Evolutionary conservation across 805 yeast species (phyloP), one percentile per base, ranked within the genome.

Genomic region (Diddensiella santjacobensis): DNA sequence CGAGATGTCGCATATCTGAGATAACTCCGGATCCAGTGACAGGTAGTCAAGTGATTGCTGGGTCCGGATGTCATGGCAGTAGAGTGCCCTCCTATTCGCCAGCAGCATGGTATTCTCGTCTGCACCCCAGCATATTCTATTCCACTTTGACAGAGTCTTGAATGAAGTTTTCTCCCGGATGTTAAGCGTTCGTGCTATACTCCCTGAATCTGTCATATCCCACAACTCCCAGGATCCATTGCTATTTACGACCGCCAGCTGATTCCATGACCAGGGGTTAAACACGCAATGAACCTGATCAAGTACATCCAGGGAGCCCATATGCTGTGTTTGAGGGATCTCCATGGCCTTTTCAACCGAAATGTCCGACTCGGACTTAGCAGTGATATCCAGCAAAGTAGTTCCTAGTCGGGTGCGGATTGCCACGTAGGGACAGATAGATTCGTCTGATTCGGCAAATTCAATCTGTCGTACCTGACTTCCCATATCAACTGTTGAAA

Each of bases 151-250:
- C 13, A 22, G 11, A 20, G 37, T 30, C 38, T 35, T 44, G 22
- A 22, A 19, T 22, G 47, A 4, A 19, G 26, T 17, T 19, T 4
- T 5, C 3, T 10, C 24, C 15, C 3, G 10, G 4, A 15, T 11
- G 20, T 6, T 10, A 13, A 15, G 26, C 17, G 4, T 22, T 33
- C 4, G 4, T 11, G n/a, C 47, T 41, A 35, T 35, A 13, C 15
- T 17, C 6, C 18, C 38, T 6, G 38, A 35, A 17, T 15, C 38
- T 18, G 29, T 17, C 8, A 72, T 51, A 18, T 56, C 52, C 65
- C 68, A 72, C 3, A 68, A 26, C 3, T 66, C 66, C 58, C 74
- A 70, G 24, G 68, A 66, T 0, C 82, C 82, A 24, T 65, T 61
- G 4, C 68, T 57, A 55, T 77, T 81, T 3, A 75, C 58, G 2